Conservation (phyloP, 176 grass and related monocot species). For the Aechmea fasciata region DNA sequence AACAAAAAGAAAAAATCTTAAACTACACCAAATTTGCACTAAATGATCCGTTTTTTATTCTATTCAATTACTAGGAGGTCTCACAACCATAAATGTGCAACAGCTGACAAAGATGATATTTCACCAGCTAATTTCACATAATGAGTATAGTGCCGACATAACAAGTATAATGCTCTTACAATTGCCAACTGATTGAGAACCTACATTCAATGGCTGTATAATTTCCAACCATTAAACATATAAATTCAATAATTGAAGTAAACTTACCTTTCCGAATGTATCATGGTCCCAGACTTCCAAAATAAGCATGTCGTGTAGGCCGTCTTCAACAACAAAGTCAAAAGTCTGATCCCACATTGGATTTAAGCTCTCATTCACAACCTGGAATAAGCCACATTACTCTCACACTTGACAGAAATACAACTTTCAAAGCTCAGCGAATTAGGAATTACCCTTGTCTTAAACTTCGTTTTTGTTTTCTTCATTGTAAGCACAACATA, state of each 20-base stretch:
- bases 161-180: no score
- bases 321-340: constrained; percentile 91
- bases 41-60: no score
- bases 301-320: constrained; percentile 93
- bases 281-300: constrained; percentile 91
- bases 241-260: constrained; percentile 1
- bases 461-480: constrained; percentile 83
- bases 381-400: constrained; percentile 27
- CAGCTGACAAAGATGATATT: no score
- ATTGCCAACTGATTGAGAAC: no score
- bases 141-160: no score
- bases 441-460: constrained; percentile 76
- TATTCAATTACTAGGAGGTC: no score
- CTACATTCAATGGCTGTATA: neutral
- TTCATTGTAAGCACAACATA: constrained; percentile 81
- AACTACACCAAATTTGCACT: no score
- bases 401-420: neutral
- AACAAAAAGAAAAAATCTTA: no score
- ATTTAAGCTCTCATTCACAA: constrained; percentile 77
- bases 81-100: no score
- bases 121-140: no score
- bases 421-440: neutral
- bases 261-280: constrained; percentile 78
- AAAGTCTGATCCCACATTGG: constrained; percentile 87
- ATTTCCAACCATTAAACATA: neutral